Evolutionary conservation across 805 yeast species (phyloP).

Genomic region (Lipomyces anomalus): DNA sequence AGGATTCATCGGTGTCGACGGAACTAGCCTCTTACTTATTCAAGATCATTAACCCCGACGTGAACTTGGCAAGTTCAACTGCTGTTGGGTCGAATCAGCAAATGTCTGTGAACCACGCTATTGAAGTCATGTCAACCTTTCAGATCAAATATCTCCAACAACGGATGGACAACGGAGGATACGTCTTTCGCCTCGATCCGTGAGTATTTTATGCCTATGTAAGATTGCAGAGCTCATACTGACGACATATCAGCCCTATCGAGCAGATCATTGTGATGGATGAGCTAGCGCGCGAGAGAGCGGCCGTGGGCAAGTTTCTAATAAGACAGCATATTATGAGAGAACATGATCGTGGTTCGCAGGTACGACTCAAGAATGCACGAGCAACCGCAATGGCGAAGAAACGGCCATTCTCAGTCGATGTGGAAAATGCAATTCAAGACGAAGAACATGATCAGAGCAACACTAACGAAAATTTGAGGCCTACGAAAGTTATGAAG

Average conservation of each 20-base stretch:
- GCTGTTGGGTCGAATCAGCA: slow-evolving; percentile 17
- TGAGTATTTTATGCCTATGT: no score
- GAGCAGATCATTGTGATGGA: slow-evolving; percentile 26
- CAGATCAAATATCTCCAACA: slow-evolving; percentile 27
- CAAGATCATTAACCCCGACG: slow-evolving; percentile 27
- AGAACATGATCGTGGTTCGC: slow-evolving; percentile 4
- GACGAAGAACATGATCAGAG: background rate
- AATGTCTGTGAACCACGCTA: slow-evolving; percentile 13
- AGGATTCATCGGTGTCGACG: slow-evolving; percentile 12
- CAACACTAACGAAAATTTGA: no score
- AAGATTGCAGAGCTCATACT: no score
- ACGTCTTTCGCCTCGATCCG: slow-evolving; percentile 32
- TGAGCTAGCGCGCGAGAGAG: slow-evolving; percentile 7
- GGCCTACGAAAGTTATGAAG: background rate
- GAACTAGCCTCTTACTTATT: slow-evolving; percentile 34
- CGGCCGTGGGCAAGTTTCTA: slow-evolving; percentile 11
- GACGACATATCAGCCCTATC: no score
- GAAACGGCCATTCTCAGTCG: no score
- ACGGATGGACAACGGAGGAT: slow-evolving; percentile 30
- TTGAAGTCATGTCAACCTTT: slow-evolving; percentile 25
- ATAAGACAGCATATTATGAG: slow-evolving; percentile 11
- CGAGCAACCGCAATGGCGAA: background rate
- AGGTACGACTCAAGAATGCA: background rate
- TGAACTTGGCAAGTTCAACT: slow-evolving; percentile 15
- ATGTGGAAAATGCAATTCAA: no score